Evolutionary conservation across 2,329 filamentous ascomycete species (phyloP).

Genomic region (Cladosporium sp.): DNA sequence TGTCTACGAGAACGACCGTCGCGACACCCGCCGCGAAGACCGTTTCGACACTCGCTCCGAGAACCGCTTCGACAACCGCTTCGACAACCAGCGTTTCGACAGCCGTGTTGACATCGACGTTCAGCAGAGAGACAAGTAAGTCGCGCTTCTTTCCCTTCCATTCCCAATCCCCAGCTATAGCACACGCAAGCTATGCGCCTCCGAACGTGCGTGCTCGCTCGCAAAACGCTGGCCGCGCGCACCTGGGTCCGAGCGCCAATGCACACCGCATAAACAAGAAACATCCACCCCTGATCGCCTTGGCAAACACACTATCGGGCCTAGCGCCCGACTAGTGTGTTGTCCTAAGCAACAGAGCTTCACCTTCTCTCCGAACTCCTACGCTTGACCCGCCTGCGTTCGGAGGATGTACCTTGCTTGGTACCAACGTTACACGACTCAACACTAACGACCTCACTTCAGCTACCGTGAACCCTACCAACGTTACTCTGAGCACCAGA

Average conservation of each 20-base stretch:
- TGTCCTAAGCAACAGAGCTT: conserved; percentile 29
- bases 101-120: conserved; percentile 44
- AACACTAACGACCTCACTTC: conserved; percentile 24
- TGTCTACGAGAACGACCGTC: conserved; percentile 32
- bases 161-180: neutral
- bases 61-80: conserved; percentile 23
- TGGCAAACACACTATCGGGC: conserved; percentile 28
- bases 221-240: conserved; percentile 1
- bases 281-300: conserved; percentile 24
- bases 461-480: conserved; percentile 55
- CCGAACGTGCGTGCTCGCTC: neutral
- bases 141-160: conserved; percentile 21
- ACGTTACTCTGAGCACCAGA: conserved; percentile 60
- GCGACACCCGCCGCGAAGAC: conserved; percentile 24
- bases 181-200: conserved; percentile 13
- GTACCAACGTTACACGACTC: conserved; percentile 15
- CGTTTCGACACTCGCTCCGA: conserved; percentile 22
- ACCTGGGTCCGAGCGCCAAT: conserved; percentile 14
- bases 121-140: conserved; percentile 52
- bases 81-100: conserved; percentile 27
- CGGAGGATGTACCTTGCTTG: conserved; percentile 9
- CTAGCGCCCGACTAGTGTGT: conserved; percentile 28
- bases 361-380: conserved; percentile 18
- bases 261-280: conserved; percentile 11
- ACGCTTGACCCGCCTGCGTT: conserved; percentile 20